Conservation (phyloP, 306 rosid genomes). For the Cucumis cinereus region DNA sequence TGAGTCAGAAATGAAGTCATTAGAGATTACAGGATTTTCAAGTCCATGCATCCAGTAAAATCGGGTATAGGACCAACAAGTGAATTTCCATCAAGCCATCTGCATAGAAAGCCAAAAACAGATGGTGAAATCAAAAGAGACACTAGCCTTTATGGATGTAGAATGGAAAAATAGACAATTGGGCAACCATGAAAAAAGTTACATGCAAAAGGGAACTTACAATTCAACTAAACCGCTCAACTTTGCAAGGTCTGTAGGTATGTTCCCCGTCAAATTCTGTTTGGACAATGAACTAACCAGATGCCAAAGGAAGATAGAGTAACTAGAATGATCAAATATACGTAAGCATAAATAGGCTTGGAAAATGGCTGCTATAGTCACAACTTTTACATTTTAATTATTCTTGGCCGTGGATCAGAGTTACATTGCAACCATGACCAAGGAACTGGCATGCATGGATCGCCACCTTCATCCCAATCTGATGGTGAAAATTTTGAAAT, state of each 20-base stretch:
- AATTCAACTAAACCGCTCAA: conserved; percentile 67
- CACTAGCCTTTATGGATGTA: conserved; percentile 2
- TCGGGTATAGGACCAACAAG: conserved; percentile 71
- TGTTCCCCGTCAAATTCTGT: conserved; percentile 61
- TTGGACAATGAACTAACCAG: conserved; percentile 58
- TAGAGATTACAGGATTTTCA: conserved; percentile 63
- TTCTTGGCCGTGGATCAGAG: conserved; percentile 64
- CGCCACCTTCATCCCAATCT: conserved; percentile 90
- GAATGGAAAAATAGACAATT: conserved; percentile 8
- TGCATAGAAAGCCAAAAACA: conserved; percentile 14
- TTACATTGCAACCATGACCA: conserved; percentile 94
- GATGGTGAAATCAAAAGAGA: background rate
- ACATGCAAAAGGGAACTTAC: conserved; percentile 39
- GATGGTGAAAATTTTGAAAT: conserved; percentile 47
- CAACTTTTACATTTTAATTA: conserved; percentile 60
- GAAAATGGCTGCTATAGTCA: conserved; percentile 6
- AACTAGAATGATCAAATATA: conserved; percentile 17
- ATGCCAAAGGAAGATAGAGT: conserved; percentile 21
- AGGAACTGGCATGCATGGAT: conserved; percentile 90
- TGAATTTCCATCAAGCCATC: conserved; percentile 52
- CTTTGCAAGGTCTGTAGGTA: conserved; percentile 60
- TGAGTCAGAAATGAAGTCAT: conserved; percentile 5
- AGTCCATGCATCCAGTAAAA: conserved; percentile 56
- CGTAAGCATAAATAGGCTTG: background rate
- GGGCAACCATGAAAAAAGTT: conserved; percentile 9